These are phyloP conservation scores for Phytophthora litchii DNA, from an alignment of 352 stramenopile species.

Conservation along the genomic window DNA sequence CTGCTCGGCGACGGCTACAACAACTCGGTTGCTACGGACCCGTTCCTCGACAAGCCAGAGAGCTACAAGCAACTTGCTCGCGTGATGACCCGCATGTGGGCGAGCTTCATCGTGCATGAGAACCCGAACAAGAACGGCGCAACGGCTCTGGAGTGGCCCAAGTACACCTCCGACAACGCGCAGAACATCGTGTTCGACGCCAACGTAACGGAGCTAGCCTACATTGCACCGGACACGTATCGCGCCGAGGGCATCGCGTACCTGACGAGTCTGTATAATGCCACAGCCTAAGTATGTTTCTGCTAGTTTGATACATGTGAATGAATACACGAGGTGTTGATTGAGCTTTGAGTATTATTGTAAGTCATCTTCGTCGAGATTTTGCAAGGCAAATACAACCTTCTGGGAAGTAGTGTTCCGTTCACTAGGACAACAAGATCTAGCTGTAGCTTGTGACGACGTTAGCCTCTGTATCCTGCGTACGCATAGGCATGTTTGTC, in stretches of 20 bases:
- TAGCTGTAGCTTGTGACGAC: too few relatives aligned
- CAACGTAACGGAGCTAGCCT: conserved; percentile 20
- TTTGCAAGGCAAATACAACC: too few relatives aligned
- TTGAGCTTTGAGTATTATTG: too few relatives aligned
- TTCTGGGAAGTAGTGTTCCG: too few relatives aligned
- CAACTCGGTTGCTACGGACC: conserved; percentile 25
- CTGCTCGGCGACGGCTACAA: conserved; percentile 29
- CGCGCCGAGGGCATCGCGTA: conserved; percentile 33
- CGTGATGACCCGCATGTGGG: conserved; percentile 38
- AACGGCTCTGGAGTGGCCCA: conserved; percentile 25
- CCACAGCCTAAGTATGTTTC: conserved; percentile 1
- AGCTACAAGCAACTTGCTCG: conserved; percentile 18
- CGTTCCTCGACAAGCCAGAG: conserved; percentile 30
- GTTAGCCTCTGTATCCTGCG: too few relatives aligned
- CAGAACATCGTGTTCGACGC: conserved; percentile 35
- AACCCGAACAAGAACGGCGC: conserved; percentile 22
- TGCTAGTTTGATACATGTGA: too few relatives aligned
- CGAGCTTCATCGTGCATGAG: conserved; percentile 33
- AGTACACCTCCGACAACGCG: conserved; percentile 24
- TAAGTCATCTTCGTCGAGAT: too few relatives aligned
- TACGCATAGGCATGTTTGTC: too few relatives aligned
- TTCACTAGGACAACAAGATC: too few relatives aligned
- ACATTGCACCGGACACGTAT: conserved; percentile 29
- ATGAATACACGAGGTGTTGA: too few relatives aligned
- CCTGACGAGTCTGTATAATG: conserved; percentile 17